A percentile compares a stretch with the other conserved stretches of the same genome.
Evolutionary conservation across 2,329 filamentous ascomycete species (phyloP).

Genomic region (Aspergillus japonicus): DNA sequence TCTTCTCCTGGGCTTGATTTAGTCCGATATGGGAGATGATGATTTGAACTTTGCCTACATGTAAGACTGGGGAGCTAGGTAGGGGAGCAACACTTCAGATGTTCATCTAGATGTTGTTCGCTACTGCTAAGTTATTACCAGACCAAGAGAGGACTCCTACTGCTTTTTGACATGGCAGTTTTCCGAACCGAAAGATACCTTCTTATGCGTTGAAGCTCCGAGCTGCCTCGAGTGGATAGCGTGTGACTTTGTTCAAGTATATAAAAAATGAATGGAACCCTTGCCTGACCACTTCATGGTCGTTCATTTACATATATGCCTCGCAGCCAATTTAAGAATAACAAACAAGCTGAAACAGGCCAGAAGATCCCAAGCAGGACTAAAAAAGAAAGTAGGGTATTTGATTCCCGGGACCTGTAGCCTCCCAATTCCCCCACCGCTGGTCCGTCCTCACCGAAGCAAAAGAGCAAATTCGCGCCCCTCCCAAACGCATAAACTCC

Average conservation of each 20-base stretch:
- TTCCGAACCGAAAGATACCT: too few species aligned
- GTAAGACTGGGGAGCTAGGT: too few species aligned
- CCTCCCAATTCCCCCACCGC: not conserved
- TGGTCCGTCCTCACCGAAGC: not conserved
- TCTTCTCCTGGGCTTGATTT: too few species aligned
- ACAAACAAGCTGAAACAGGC: not conserved
- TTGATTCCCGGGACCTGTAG: not conserved
- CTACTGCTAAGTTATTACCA: too few species aligned
- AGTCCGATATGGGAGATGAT: too few species aligned
- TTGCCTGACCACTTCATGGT: not conserved
- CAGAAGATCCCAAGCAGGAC: not conserved
- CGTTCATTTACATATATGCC: not conserved
- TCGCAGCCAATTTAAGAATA: not conserved
- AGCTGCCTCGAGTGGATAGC: too few species aligned
- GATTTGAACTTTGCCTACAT: too few species aligned
- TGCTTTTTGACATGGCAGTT: too few species aligned
- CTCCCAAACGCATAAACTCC: constrained; percentile 3
- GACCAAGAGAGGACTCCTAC: too few species aligned
- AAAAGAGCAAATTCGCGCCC: not conserved
- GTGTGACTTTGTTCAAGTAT: not conserved
- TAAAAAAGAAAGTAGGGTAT: constrained; percentile 8
- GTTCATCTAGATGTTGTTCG: too few species aligned
- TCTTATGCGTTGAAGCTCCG: too few species aligned
- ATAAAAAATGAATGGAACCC: not conserved
- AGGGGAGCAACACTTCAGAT: too few species aligned